Evolutionary conservation across 2,329 filamentous ascomycete species (phyloP), one percentile per base, ranked within the genome.

Genomic region (Phialemoniopsis sp.): DNA sequence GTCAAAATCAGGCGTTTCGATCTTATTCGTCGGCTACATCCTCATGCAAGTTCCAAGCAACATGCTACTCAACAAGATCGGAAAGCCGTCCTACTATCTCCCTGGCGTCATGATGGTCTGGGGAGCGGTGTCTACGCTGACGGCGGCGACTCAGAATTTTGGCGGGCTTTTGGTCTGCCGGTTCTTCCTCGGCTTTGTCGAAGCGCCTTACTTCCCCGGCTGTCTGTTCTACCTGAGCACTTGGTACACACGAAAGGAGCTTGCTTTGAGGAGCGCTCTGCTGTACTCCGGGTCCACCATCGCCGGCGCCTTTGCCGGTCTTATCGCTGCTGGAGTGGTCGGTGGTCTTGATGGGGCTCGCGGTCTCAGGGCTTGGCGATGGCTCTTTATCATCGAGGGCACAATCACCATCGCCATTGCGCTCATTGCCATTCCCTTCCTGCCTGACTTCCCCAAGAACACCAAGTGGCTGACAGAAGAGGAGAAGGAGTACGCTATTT

Each of bases 41-140:
- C n/a, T n/a, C n/a, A n/a, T n/a, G n/a, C n/a, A n/a, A n/a, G 62
- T 76, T 3, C 68, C 67, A 2, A 68, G 62, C 39, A 72, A 72
- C 46, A 58, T 72, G 48, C 55, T 70, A 30, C 56, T 72, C 12
- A 65, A 60, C 28, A 66, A 64, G 44, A 55, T 70, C 17, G n/a
- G n/a, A n/a, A 59, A 62, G 3, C 69, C 70, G 9, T 63, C 60
- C 3, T 51, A 64, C 38, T 73, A 72, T 31, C 47, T 55, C 8
- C 41, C 48, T 4, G 34, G 32, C 13, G 47, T 47, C 38, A 56
- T 56, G 50, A 40, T 43, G 10, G 45, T 41, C 6, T 55, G 52
- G 53, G 55, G 52, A 3, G 39, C 51, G 7, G 48, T 57, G 13
- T 56, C 52, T 21, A 42, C 43, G 16, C 45, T 36, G 29, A 43